These are phyloP conservation scores for Camelina laxa DNA, from an alignment of 345 rosid genomes.

Conservation along the genomic window DNA sequence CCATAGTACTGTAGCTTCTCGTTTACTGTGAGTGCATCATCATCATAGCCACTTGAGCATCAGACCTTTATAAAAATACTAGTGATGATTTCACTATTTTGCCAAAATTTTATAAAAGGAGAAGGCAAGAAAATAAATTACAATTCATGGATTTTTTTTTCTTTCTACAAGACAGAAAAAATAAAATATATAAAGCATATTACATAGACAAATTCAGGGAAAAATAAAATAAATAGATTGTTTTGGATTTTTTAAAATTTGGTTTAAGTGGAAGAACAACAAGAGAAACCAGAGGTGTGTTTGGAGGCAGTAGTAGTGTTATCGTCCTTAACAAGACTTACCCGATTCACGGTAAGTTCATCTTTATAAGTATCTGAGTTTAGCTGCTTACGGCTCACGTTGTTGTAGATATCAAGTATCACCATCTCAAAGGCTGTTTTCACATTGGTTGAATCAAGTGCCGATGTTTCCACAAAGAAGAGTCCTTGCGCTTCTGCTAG, in stretches of 20 bases:
- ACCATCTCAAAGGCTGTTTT: conserved; percentile 75
- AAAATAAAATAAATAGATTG: background rate
- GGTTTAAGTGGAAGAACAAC: conserved; percentile 74
- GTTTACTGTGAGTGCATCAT: too few relatives aligned
- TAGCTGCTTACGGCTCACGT: conserved; percentile 74
- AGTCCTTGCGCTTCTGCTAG: conserved; percentile 76
- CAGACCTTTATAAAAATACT: too few relatives aligned
- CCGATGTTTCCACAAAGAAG: conserved; percentile 93
- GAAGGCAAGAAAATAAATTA: conserved; percentile 15
- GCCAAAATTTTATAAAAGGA: conserved; percentile 24
- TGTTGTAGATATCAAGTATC: conserved; percentile 72
- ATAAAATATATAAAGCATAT: conserved; percentile 14
- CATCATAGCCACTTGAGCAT: too few relatives aligned
- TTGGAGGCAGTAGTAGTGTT: conserved; percentile 43
- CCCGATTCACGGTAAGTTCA: conserved; percentile 73
- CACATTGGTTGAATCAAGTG: conserved; percentile 83
- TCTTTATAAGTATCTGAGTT: conserved; percentile 78
- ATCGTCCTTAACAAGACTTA: conserved; percentile 60
- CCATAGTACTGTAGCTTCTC: too few relatives aligned
- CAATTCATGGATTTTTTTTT: conserved; percentile 19
- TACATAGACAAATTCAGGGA: conserved; percentile 8
- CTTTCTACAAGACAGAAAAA: background rate
- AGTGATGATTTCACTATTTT: conserved; percentile 4
- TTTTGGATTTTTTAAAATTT: background rate
- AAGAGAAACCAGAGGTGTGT: conserved; percentile 48